Evolutionary conservation across 495 filamentous ascomycete species (phyloP).

Genomic region (Penicillium longicatenatum): DNA sequence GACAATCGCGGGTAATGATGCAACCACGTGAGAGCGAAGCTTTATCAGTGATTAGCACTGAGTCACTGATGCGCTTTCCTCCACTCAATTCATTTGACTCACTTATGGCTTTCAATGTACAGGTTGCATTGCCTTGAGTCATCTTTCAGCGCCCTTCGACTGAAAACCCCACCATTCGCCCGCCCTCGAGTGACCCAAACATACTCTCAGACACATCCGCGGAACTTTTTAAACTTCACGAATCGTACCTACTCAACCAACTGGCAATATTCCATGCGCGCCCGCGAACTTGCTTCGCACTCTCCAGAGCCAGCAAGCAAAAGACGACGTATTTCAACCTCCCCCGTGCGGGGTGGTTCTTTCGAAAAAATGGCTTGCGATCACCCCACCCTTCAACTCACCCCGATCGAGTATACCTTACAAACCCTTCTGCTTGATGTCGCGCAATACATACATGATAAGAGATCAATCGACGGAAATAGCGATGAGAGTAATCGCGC

Average conservation of each 20-base stretch:
- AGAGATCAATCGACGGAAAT: constrained; percentile 44
- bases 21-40: constrained; percentile 32
- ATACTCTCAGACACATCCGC: constrained; percentile 9
- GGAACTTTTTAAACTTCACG: constrained; percentile 14
- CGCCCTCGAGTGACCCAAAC: constrained; percentile 15
- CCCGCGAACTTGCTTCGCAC: constrained; percentile 21
- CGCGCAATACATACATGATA: constrained; percentile 64
- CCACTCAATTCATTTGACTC: neutral
- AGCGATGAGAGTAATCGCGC: constrained; percentile 16
- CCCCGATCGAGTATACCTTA: constrained; percentile 65
- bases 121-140: constrained; percentile 17
- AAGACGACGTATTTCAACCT: constrained; percentile 36
- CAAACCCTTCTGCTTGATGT: constrained; percentile 73
- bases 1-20: constrained; percentile 2
- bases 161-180: constrained; percentile 19
- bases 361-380: constrained; percentile 26
- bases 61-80: constrained; percentile 9
- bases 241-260: constrained; percentile 12
- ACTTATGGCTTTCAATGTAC: constrained; percentile 30
- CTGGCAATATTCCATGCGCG: constrained; percentile 34
- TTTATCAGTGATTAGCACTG: constrained; percentile 27
- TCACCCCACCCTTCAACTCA: constrained; percentile 57
- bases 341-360: constrained; percentile 14
- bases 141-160: constrained; percentile 19
- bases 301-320: constrained; percentile 33